Evolutionary conservation across 768 basidiomycete genomes (phyloP), one percentile per base, ranked within the genome.

Genomic region (Pulveroboletus sp.): DNA sequence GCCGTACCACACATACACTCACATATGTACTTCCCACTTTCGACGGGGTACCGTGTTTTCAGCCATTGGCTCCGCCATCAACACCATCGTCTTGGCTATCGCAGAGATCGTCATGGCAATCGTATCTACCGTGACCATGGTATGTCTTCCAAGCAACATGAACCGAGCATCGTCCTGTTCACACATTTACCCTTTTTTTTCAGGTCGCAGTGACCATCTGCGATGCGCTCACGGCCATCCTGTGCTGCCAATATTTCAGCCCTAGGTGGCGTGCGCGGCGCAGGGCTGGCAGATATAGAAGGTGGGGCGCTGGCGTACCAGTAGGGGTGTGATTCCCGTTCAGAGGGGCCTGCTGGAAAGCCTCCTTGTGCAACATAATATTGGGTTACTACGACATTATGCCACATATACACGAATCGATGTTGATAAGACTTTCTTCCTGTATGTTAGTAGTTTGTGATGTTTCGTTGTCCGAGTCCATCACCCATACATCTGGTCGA

Each of bases 141-240:
- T 86, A 56, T 45, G 79, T 72, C 17, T 29, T 5, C 11, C 6
- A 12, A n/a, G n/a, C n/a, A n/a, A n/a, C 29, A 34, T 8, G 37
- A 17, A 24, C 36, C 7, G 20, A 17, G 10, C 30, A 30, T n/a
- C 41, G 6, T n/a, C 24, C 12, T 23, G 10, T 22, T 2, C 12
- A 23, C 19, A 17, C 3, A 24, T 35, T 40, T n/a, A 26, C 13
- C 17, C 6, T 17, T 19, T 4, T 29, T 8, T 27, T 32, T 53
- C 54, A 86, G 85, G 69, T 86, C 34, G 72, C 85, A 39, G 79
- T 83, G 10, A 78, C 82, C 0, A 85, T 85, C 49, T 79, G 83
- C 57, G 74, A 85, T 58, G 60, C 82, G 32, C 81, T 86, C 49
- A 51, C 68, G 42, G 85, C 75, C 47, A 71, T 75, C 49, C 49